These are phyloP conservation scores for Penicillium sclerotigenum DNA, from an alignment of 2,329 filamentous ascomycete species.

Conservation along the genomic window DNA sequence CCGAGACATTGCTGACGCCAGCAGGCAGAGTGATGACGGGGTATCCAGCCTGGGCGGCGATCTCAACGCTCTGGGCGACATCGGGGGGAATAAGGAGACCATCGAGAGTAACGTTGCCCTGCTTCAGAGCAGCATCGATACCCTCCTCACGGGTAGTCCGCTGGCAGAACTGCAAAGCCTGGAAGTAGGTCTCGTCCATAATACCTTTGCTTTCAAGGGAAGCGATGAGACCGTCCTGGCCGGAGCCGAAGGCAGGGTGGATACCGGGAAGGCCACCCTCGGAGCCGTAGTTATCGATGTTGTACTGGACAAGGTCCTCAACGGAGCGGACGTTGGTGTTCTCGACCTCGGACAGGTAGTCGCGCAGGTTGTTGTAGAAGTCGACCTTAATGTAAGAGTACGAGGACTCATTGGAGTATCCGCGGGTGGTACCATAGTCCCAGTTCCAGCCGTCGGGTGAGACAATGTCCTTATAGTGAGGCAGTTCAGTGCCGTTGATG, in stretches of 20 bases:
- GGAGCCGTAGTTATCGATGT: slow-evolving; percentile 60
- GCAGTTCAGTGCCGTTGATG: slow-evolving; percentile 67
- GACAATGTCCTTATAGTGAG: slow-evolving; percentile 60
- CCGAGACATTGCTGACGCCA: slow-evolving; percentile 52
- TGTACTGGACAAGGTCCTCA: slow-evolving; percentile 64
- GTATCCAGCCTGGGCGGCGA: slow-evolving; percentile 73
- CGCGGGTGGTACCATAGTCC: slow-evolving; percentile 62
- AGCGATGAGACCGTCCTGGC: slow-evolving; percentile 68
- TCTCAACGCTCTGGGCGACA: slow-evolving; percentile 64
- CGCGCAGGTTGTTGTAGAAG: slow-evolving; percentile 60
- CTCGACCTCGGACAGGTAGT: slow-evolving; percentile 60
- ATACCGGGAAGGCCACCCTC: slow-evolving; percentile 64
- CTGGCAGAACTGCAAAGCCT: slow-evolving; percentile 62
- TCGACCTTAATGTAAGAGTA: slow-evolving; percentile 68
- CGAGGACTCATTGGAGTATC: slow-evolving; percentile 68
- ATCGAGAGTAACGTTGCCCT: slow-evolving; percentile 49
- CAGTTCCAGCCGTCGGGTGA: slow-evolving; percentile 70
- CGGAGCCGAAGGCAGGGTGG: slow-evolving; percentile 63
- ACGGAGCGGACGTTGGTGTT: slow-evolving; percentile 60
- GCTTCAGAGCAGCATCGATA: slow-evolving; percentile 64
- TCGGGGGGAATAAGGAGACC: slow-evolving; percentile 67
- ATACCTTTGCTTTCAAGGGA: slow-evolving; percentile 60
- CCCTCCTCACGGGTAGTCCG: slow-evolving; percentile 60
- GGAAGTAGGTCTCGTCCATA: slow-evolving; percentile 63
- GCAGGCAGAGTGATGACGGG: slow-evolving; percentile 68